phyloP scores from a whole-genome alignment of 169 alveolate genomes.

The Plasmodium gallinaceum region DNA sequence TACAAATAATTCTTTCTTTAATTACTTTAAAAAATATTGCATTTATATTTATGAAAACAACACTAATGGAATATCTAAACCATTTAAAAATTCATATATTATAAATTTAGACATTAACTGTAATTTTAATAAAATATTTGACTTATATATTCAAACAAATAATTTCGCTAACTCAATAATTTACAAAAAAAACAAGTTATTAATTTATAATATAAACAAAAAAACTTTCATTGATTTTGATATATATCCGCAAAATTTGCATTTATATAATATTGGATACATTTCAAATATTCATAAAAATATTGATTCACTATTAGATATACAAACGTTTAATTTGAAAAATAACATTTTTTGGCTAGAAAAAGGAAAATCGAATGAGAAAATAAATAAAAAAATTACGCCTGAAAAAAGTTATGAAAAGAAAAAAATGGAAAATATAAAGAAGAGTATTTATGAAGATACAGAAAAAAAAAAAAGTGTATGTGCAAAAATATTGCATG shows the following conservation, averaged over 20 bases:
- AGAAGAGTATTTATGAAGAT: not conserved
- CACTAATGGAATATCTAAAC: not conserved
- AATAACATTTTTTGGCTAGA: conserved; percentile 59
- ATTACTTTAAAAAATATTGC: conserved; percentile 66
- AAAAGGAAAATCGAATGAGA: conserved; percentile 5
- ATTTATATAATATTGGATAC: conserved; percentile 59
- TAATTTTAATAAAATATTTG: conserved; percentile 16
- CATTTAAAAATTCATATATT: conserved; percentile 21
- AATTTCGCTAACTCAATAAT: conserved; percentile 10
- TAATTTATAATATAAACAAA: conserved; percentile 58
- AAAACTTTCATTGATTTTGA: conserved; percentile 75
- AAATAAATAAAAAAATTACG: not conserved
- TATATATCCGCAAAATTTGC: conserved; percentile 68
- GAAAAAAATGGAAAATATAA: not conserved
- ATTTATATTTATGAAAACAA: conserved; percentile 19
- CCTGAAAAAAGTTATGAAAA: not conserved
- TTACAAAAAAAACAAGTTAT: conserved; percentile 45
- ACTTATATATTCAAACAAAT: conserved; percentile 18
- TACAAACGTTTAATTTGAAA: conserved; percentile 41
- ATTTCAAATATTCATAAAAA: conserved; percentile 43
- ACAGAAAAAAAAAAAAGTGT: not conserved
- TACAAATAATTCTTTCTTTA: conserved; percentile 29
- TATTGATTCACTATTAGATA: conserved; percentile 33
- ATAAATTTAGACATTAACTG: conserved; percentile 13
- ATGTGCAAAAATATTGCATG: not conserved